A percentile compares a stretch with the other conserved stretches of the same genome.
phyloP scores from a whole-genome alignment of 2,329 filamentous ascomycete species.

The Metarhizium anisopliae region DNA sequence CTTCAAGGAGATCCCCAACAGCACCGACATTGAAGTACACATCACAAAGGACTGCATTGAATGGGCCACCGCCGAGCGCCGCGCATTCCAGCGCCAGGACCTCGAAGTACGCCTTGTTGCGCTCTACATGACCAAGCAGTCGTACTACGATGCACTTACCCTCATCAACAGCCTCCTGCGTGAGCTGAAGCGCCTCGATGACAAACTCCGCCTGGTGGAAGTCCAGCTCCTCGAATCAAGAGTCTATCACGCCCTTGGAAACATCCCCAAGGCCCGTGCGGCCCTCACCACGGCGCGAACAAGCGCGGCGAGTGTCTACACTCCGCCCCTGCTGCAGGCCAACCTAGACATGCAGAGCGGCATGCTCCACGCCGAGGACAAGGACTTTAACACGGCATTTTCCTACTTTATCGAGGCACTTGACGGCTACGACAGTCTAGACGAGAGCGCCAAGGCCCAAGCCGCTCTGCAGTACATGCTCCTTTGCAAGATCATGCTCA shows the following conservation, averaged over 20 bases:
- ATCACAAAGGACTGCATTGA: slow-evolving; percentile 99
- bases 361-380: slow-evolving; percentile 96
- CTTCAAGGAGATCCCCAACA: slow-evolving; percentile 88
- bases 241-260: slow-evolving; percentile 95
- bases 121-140: slow-evolving; percentile 94
- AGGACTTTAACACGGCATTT: slow-evolving; percentile 97
- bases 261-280: slow-evolving; percentile 90
- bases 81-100: slow-evolving; percentile 94
- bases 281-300: slow-evolving; percentile 91
- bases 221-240: slow-evolving; percentile 95
- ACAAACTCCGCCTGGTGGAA: slow-evolving; percentile 96
- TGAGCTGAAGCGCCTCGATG: slow-evolving; percentile 95
- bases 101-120: slow-evolving; percentile 91
- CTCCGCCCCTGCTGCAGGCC: slow-evolving; percentile 86
- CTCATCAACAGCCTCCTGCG: slow-evolving; percentile 94
- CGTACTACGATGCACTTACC: slow-evolving; percentile 92
- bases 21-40: slow-evolving; percentile 84
- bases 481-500: slow-evolving; percentile 99
- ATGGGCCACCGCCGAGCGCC: slow-evolving; percentile 91
- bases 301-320: slow-evolving; percentile 94
- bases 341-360: slow-evolving; percentile 98
- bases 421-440: slow-evolving; percentile 91
- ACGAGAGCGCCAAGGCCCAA: slow-evolving; percentile 84
- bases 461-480: slow-evolving; percentile 98
- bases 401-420: slow-evolving; percentile 99